Conservation (phyloP, 148 eudicot species). For the Persicaria maculosa region DNA sequence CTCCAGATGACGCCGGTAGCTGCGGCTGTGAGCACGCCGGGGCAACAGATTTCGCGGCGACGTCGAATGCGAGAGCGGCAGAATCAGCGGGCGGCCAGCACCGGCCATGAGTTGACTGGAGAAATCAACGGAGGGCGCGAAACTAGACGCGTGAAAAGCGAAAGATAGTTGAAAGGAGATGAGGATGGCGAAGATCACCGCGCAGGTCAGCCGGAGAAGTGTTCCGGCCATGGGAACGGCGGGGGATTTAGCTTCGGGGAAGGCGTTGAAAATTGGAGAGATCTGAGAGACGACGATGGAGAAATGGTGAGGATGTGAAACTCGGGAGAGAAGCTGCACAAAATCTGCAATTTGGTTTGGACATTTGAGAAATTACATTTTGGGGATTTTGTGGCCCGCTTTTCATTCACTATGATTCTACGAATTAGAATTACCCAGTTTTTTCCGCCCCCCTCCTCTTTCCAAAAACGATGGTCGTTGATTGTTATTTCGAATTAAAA, state of each 20-base stretch:
- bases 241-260: background rate
- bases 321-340: background rate
- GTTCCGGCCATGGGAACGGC: conserved; percentile 11
- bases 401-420: background rate
- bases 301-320: background rate
- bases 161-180: conserved; percentile 7
- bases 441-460: no score
- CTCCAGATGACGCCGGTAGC: conserved; percentile 15
- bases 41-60: background rate
- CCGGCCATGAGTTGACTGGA: conserved; percentile 8
- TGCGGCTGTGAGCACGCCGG: conserved; percentile 1
- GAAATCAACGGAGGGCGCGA: background rate
- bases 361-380: background rate
- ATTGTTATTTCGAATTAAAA: no score
- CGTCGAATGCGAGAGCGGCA: conserved; percentile 10
- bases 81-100: conserved; percentile 5
- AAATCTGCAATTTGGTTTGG: background rate
- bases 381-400: background rate
- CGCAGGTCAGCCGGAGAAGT: background rate
- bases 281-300: conserved; percentile 3
- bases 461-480: no score
- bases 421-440: background rate
- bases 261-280: background rate
- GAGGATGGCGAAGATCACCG: background rate
- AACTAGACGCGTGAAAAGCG: background rate